Percentiles rank a stretch among this genome's conserved stretches.
Conservation (phyloP, 129 eudicot genomes). For the Centrapalus pauciflorus region DNA sequence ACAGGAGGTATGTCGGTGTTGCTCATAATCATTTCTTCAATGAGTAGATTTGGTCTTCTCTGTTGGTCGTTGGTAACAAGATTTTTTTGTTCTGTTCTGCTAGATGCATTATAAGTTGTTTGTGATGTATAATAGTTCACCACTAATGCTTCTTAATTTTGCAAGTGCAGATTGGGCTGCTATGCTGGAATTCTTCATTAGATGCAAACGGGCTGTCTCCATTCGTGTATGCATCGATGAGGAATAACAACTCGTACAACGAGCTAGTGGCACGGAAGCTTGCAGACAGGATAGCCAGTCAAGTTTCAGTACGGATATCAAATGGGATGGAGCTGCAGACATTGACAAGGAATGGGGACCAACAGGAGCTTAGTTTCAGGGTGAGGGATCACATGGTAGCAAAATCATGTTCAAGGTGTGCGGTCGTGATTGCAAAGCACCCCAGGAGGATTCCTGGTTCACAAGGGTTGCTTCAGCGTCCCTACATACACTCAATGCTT, state of each 20-base stretch:
- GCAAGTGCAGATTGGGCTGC: slow-evolving; percentile 55
- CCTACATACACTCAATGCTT: slow-evolving; percentile 85
- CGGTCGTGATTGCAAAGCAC: slow-evolving; percentile 40
- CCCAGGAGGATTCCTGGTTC: slow-evolving; percentile 42
- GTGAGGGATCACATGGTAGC: slow-evolving; percentile 8
- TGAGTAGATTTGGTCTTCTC: too few relatives aligned
- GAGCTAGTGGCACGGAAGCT: slow-evolving; percentile 63
- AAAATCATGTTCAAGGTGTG: slow-evolving; percentile 68
- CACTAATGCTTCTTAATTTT: background rate
- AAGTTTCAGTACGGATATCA: slow-evolving; percentile 57
- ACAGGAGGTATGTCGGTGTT: slow-evolving; percentile 43
- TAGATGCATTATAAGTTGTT: too few relatives aligned
- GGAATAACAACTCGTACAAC: slow-evolving; percentile 72
- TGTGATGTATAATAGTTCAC: too few relatives aligned
- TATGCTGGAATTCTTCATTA: slow-evolving; percentile 64
- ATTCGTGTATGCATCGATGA: slow-evolving; percentile 58
- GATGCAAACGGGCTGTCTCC: slow-evolving; percentile 84
- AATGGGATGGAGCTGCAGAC: slow-evolving; percentile 44
- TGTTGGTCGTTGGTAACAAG: too few relatives aligned
- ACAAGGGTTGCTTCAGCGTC: slow-evolving; percentile 67
- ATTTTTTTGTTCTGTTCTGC: too few relatives aligned
- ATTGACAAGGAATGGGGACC: slow-evolving; percentile 5
- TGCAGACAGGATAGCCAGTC: slow-evolving; percentile 47
- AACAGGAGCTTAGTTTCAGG: slow-evolving; percentile 29
- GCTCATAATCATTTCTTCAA: too few relatives aligned